phyloP scores from a whole-genome alignment of 1,284 basidiomycete genomes.

The Tylopilus microsporus region DNA sequence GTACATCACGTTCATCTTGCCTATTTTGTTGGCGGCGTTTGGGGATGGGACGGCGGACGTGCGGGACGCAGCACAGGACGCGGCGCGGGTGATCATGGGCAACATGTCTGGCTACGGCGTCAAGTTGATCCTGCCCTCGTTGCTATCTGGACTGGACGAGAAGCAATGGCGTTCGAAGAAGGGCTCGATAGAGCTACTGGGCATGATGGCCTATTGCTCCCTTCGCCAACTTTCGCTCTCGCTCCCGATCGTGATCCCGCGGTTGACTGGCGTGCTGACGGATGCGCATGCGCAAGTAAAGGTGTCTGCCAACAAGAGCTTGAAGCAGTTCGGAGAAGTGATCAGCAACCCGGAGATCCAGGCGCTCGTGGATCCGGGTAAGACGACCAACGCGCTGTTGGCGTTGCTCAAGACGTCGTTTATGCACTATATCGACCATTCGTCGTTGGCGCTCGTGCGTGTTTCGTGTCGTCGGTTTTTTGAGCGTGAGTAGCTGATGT shows the following conservation, averaged over 20 bases:
- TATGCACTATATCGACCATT: constrained; percentile 97
- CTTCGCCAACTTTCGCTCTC: constrained; percentile 93
- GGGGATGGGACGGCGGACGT: constrained; percentile 91
- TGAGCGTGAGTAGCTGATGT: background rate
- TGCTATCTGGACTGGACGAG: constrained; percentile 91
- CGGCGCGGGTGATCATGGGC: constrained; percentile 92
- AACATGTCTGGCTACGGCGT: constrained; percentile 93
- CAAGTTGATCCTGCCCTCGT: constrained; percentile 88
- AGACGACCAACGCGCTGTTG: constrained; percentile 81
- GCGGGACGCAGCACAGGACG: constrained; percentile 91
- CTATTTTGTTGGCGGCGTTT: constrained; percentile 82
- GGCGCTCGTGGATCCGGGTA: constrained; percentile 89
- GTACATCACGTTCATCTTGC: constrained; percentile 84
- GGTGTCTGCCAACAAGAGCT: constrained; percentile 85
- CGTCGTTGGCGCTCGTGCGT: constrained; percentile 86
- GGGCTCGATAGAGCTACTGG: constrained; percentile 94
- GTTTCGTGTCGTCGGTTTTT: constrained; percentile 22
- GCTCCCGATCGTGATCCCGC: constrained; percentile 93
- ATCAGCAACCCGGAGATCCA: constrained; percentile 95
- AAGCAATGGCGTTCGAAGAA: constrained; percentile 99
- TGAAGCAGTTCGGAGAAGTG: constrained; percentile 98
- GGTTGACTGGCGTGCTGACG: constrained; percentile 89
- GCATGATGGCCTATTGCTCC: constrained; percentile 99
- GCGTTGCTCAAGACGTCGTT: constrained; percentile 91
- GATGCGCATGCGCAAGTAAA: constrained; percentile 98